Percentiles rank a stretch among this genome's conserved stretches.
Conservation (phyloP, 306 rosid genomes). For the Medicago ruthenica region DNA sequence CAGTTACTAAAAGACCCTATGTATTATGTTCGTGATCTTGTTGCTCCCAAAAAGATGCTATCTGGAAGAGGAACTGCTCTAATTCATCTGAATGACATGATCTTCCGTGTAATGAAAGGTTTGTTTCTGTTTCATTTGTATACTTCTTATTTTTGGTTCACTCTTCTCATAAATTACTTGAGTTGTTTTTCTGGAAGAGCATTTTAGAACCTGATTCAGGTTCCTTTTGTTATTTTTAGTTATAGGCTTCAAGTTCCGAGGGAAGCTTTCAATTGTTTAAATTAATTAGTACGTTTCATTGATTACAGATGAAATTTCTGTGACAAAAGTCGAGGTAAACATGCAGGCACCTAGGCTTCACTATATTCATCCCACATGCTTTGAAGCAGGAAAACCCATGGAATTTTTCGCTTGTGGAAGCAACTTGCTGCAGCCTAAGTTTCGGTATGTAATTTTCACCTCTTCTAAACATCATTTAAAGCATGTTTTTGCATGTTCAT, state of each 20-base stretch:
- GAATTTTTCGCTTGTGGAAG: slow-evolving; percentile 95
- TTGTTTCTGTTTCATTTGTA: slow-evolving; percentile 44
- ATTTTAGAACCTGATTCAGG: slow-evolving; percentile 8
- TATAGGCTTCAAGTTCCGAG: slow-evolving; percentile 9
- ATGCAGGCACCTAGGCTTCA: slow-evolving; percentile 83
- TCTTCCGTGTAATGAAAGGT: slow-evolving; percentile 76
- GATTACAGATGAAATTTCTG: slow-evolving; percentile 65
- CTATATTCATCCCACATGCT: slow-evolving; percentile 81
- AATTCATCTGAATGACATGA: slow-evolving; percentile 74
- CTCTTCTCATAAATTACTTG: background rate
- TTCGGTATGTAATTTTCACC: slow-evolving; percentile 62
- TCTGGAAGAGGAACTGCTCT: slow-evolving; percentile 76
- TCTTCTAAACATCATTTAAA: slow-evolving; percentile 33
- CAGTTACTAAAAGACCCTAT: slow-evolving; percentile 81
- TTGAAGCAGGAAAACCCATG: slow-evolving; percentile 98
- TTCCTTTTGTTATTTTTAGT: slow-evolving; percentile 8
- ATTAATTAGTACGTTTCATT: slow-evolving; percentile 42
- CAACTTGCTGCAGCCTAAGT: slow-evolving; percentile 80
- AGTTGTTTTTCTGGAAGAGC: background rate
- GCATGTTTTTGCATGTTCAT: background rate
- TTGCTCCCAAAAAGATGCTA: slow-evolving; percentile 76
- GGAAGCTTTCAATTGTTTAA: slow-evolving; percentile 31
- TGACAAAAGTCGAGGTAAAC: slow-evolving; percentile 63
- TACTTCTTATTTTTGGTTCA: slow-evolving; percentile 11
- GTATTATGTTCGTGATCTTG: slow-evolving; percentile 60